phyloP scores from a whole-genome alignment of 108 stramenopile species.

The Cyclotella cryptica region DNA sequence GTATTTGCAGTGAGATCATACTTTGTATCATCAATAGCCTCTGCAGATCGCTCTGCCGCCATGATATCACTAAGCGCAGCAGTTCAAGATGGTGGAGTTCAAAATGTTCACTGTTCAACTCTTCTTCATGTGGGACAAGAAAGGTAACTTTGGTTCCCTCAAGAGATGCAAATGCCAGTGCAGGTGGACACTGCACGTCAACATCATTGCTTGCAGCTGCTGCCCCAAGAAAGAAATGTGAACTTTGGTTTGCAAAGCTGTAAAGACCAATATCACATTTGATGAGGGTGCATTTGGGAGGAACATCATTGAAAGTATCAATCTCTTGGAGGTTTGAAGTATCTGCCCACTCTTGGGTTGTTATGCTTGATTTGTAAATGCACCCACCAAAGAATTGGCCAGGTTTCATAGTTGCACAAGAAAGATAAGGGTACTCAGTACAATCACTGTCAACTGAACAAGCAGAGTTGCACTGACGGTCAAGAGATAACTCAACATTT shows the following conservation, averaged over 20 bases:
- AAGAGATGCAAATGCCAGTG: constrained; percentile 6
- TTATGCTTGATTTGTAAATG: no score
- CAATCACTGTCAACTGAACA: no score
- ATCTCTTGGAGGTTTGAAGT: no score
- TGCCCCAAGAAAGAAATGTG: constrained; percentile 16
- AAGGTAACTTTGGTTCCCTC: constrained; percentile 5
- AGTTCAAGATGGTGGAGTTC: background rate
- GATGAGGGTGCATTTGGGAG: background rate
- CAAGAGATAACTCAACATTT: no score
- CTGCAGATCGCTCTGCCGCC: background rate
- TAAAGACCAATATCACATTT: constrained; percentile 15
- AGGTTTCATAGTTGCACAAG: no score
- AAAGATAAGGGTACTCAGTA: no score
- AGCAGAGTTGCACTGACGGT: no score
- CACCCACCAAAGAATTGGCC: no score
- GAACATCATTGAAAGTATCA: background rate
- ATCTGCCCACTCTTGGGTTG: no score
- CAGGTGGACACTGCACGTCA: background rate
- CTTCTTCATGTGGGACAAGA: background rate
- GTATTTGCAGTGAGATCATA: constrained; percentile 10
- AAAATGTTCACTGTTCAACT: background rate
- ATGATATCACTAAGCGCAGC: background rate
- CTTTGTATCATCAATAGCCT: constrained; percentile 3
- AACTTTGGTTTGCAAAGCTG: background rate
- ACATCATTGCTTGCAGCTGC: background rate